Evolutionary conservation across 1,284 basidiomycete genomes (phyloP), one percentile per base, ranked within the genome.

Genomic region (Wolfiporia cocos): DNA sequence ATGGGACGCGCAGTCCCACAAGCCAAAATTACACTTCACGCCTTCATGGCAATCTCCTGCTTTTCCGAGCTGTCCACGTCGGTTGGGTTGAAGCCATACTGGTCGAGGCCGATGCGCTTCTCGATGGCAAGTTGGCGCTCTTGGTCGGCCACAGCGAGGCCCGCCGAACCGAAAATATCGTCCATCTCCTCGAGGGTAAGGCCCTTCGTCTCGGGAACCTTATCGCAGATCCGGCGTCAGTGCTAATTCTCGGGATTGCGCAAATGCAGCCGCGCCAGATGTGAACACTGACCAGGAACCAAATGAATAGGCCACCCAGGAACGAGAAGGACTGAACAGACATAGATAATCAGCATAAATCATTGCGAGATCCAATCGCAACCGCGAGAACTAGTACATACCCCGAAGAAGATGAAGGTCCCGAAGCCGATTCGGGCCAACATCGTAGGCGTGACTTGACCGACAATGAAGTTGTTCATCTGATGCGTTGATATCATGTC

Each of bases 381-480:
- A 26, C 21, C 0, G 23, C 19, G 20, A 28, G 34, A 37, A 42
- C 9, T 45, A 36, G 17, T 43, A 51, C 72, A 46, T 59, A 80
- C 74, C 26, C 80, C 80, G 53, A 83, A 83, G 65, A 83, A 81
- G 31, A 85, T 65, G 50, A 84, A 84, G 0, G 81, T 85, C 6
- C 79, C 80, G 51, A 74, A 83, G 17, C 69, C 61, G 20, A 83
- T 62, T 34, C 81, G 64, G 12, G 58, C 49, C 44, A 79, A 56
- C 81, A 84, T 84, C 0, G 73, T 69, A 2, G 81, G 81, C 3
- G 81, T 84, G 7, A 83, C 78, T 64, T 78, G 59, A 20, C 62
- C 55, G 38, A 63, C 58, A 49, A 84, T 84, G 59, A 83, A 85
- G 58, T 83, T 84, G 59, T 84, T 83, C 81, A 85, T 83, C 80